Percentiles rank a stretch among this genome's conserved stretches.
These are phyloP conservation scores for Leishmania amazonensis DNA, from an alignment of 208 protist genomes.

Conservation along the genomic window DNA sequence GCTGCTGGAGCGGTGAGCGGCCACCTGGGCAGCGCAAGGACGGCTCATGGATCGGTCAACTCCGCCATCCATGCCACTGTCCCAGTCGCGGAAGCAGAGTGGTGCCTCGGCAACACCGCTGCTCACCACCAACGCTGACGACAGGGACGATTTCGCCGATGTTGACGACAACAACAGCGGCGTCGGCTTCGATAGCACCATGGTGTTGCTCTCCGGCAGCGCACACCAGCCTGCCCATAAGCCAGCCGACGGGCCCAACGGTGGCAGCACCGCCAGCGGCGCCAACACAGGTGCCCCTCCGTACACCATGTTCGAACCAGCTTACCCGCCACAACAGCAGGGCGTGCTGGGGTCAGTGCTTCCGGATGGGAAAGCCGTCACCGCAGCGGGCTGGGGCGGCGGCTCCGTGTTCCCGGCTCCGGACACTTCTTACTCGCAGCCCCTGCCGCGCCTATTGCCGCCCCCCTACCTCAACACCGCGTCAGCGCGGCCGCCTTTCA, in stretches of 20 bases:
- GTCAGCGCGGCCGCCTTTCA: not conserved
- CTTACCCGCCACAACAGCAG: slow-evolving; percentile 13
- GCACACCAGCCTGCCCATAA: not conserved
- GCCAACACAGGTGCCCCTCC: not conserved
- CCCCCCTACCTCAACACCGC: not conserved
- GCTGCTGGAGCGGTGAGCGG: not conserved
- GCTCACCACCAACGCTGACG: not conserved
- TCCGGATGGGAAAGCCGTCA: not conserved
- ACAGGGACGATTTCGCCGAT: not conserved
- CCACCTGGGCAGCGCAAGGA: not conserved
- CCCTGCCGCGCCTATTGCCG: not conserved
- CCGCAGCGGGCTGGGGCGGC: slow-evolving; percentile 3
- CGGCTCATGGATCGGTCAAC: not conserved
- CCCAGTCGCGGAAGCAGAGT: not conserved
- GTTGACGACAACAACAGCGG: slow-evolving; percentile 4
- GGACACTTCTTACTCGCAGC: not conserved
- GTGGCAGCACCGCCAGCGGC: not conserved
- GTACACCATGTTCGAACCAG: slow-evolving; percentile 17
- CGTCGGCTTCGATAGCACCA: slow-evolving; percentile 29
- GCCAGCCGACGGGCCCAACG: not conserved
- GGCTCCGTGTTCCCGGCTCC: slow-evolving; percentile 9
- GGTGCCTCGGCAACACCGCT: not conserved
- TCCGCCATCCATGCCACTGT: not conserved
- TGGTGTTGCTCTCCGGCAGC: slow-evolving; percentile 12
- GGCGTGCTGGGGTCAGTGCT: slow-evolving; percentile 4